Conservation (phyloP, 2,329 filamentous ascomycete genomes). For the Didymella pomorum region DNA sequence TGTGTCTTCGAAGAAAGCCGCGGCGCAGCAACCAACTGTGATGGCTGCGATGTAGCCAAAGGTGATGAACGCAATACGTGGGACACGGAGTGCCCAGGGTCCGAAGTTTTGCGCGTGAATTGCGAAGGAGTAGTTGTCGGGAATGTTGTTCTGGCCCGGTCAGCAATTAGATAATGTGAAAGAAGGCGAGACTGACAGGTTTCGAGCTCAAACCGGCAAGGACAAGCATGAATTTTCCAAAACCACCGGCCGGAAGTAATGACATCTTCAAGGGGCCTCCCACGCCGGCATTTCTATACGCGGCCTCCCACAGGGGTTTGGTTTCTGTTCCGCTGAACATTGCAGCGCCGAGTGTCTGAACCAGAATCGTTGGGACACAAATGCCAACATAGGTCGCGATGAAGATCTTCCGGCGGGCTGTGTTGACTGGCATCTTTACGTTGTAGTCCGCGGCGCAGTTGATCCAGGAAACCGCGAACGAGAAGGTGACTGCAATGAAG, state of each 20-base stretch:
- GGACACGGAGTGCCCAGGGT: neutral
- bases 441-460: slow-evolving; percentile 51
- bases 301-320: neutral
- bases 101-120: slow-evolving; percentile 2
- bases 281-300: neutral
- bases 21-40: neutral
- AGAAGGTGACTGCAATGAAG: slow-evolving; percentile 50
- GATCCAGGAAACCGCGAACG: slow-evolving; percentile 50
- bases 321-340: neutral
- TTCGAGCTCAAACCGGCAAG: slow-evolving; percentile 2
- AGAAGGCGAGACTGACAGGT: neutral
- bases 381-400: slow-evolving; percentile 1
- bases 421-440: slow-evolving; percentile 7
- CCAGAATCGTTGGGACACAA: neutral
- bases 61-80: neutral
- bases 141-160: neutral
- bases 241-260: neutral
- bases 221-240: neutral
- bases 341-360: neutral
- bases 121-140: slow-evolving; percentile 1
- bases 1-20: neutral
- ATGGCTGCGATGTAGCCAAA: slow-evolving; percentile 1
- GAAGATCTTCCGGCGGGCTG: slow-evolving; percentile 2
- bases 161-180: neutral
- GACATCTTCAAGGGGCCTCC: slow-evolving; percentile 1